Evolutionary conservation across 2,329 filamentous ascomycete species (phyloP).

Genomic region (Mycocentrospora acerina): DNA sequence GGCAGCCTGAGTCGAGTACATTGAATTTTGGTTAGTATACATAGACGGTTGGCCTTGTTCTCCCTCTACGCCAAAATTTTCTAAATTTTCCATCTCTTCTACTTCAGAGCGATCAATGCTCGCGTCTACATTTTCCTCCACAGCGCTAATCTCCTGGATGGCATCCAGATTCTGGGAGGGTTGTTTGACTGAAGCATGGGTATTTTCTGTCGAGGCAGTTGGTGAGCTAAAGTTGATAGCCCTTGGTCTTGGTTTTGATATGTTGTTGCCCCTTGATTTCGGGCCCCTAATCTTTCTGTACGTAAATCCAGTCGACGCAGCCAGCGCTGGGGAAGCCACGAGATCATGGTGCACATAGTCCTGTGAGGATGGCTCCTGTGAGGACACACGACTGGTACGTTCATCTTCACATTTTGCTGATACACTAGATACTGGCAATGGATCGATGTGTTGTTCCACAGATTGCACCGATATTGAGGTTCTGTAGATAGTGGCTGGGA

Average conservation of each 20-base stretch:
- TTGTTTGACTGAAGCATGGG: background rate
- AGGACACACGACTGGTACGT: background rate
- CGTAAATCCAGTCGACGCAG: conserved; percentile 28
- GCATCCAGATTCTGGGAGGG: background rate
- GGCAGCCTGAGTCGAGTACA: conserved; percentile 40
- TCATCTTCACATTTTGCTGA: background rate
- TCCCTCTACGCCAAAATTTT: conserved; percentile 1
- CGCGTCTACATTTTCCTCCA: background rate
- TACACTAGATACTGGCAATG: background rate
- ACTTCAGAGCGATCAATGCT: background rate
- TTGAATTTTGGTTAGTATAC: conserved; percentile 20
- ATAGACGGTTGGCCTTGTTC: conserved; percentile 3
- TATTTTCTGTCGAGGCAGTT: conserved; percentile 9
- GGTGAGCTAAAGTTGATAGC: conserved; percentile 29
- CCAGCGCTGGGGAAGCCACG: conserved; percentile 23
- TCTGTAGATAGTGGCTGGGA: conserved; percentile 11
- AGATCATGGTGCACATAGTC: conserved; percentile 11
- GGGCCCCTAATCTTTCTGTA: conserved; percentile 24
- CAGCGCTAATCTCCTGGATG: background rate
- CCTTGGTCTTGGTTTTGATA: conserved; percentile 17
- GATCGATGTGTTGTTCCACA: conserved; percentile 12
- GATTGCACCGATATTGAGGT: conserved; percentile 9
- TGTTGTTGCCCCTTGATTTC: conserved; percentile 7
- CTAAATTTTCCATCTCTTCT: background rate
- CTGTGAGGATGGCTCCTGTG: background rate